Evolutionary conservation across 2,329 filamentous ascomycete genomes (phyloP).

Genomic region (Penicillium carneum): DNA sequence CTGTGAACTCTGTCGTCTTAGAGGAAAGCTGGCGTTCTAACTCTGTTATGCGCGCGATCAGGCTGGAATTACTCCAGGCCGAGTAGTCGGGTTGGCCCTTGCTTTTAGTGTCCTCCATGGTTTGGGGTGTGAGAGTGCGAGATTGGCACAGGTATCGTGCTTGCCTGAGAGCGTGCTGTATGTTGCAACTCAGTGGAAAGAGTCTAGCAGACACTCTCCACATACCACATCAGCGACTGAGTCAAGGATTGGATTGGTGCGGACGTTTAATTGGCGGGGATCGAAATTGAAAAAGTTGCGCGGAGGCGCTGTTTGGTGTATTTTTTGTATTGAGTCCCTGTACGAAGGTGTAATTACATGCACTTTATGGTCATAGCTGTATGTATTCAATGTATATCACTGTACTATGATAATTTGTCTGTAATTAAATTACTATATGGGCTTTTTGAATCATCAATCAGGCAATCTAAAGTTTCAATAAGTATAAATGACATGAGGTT

Average conservation of each 20-base stretch:
- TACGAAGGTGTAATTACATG: neutral
- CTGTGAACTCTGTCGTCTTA: conserved; percentile 52
- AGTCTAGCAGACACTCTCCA: conserved; percentile 38
- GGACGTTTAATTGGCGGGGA: conserved; percentile 16
- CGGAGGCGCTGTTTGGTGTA: conserved; percentile 15
- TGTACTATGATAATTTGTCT: neutral
- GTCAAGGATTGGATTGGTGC: conserved; percentile 14
- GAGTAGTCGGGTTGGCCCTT: conserved; percentile 60
- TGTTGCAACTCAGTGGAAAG: conserved; percentile 24
- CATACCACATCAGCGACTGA: conserved; percentile 38
- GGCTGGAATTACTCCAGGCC: conserved; percentile 71
- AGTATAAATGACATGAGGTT: neutral
- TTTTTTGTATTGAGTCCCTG: neutral
- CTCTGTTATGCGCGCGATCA: conserved; percentile 71
- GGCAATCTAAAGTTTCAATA: neutral
- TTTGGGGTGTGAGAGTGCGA: conserved; percentile 27
- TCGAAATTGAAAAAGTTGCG: conserved; percentile 23
- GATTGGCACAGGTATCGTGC: conserved; percentile 24
- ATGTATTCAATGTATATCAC: neutral
- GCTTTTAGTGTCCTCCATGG: conserved; percentile 34
- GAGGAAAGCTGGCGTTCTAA: conserved; percentile 71
- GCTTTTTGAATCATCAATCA: fast-evolving
- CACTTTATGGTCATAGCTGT: fast-evolving
- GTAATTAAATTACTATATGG: fast-evolving
- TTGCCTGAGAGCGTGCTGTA: conserved; percentile 21